Evolutionary conservation across 306 rosid species (phyloP).

Genomic region (Castanopsis chinensis): DNA sequence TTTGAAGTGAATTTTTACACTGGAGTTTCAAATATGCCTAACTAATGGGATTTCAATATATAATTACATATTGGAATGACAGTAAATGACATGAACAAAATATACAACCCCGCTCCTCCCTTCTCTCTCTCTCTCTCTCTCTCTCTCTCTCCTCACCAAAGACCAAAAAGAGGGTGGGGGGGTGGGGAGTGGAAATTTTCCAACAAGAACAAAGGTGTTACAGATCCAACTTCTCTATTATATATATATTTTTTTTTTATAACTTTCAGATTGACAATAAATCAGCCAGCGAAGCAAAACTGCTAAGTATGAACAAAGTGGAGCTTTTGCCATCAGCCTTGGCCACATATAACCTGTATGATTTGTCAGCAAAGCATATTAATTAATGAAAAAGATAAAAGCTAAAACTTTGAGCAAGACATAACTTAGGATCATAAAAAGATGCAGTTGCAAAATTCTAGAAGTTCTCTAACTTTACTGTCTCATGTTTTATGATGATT

Average conservation of each 20-base stretch:
- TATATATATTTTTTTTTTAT: conserved; percentile 10
- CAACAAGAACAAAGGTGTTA: background rate
- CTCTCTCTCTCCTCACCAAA: no score
- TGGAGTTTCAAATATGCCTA: background rate
- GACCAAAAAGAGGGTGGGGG: background rate
- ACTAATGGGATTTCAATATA: conserved; percentile 8
- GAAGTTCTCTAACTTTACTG: background rate
- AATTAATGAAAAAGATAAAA: background rate
- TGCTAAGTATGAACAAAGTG: background rate
- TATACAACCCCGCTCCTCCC: background rate
- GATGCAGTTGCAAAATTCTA: background rate
- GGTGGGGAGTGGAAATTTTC: background rate
- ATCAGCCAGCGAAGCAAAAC: conserved; percentile 12
- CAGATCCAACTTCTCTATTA: conserved; percentile 17
- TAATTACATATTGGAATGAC: background rate
- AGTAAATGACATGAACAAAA: background rate
- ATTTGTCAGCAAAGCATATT: conserved; percentile 15
- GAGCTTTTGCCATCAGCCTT: conserved; percentile 11
- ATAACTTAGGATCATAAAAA: background rate
- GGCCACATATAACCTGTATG: conserved; percentile 25
- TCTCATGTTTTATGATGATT: background rate
- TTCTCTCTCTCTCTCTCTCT: no score
- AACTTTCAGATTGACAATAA: conserved; percentile 23
- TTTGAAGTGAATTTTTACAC: background rate
- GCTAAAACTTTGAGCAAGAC: background rate